Evolutionary conservation across 306 rosid species (phyloP), one percentile per base, ranked within the genome.

Genomic region (Gynostemma pentaphyllum): DNA sequence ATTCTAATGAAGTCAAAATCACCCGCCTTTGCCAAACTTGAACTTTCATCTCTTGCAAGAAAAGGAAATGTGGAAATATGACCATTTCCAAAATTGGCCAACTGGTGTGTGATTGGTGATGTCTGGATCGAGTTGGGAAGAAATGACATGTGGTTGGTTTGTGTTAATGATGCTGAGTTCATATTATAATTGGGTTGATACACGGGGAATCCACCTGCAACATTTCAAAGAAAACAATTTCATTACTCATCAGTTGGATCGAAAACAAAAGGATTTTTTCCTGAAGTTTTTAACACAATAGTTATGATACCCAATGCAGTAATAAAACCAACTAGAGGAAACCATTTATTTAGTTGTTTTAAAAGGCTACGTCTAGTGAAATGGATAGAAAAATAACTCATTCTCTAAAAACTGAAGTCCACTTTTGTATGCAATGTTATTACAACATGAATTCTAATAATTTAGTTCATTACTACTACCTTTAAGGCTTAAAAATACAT

Each of bases 181-280:
- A 78, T 61, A 66, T 78, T 80, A 54, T 78, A 77, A 69, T 39
- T 52, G 21, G 64, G 75, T 67, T 37, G 75, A 52, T 49, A 57
- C 42, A 75, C 59, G 66, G 64, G 67, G 48, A 72, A 47, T 46
- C 74, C 79, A 87, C 85, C 97, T 87, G 90, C 42, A 76, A 26
- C 27, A 10, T 61, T 61, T 5, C 66, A 28, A 8, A 71, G 53
- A 66, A 68, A 71, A 70, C 30, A 68, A 74, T 68, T 64, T 39
- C 55, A 69, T 59, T 39, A 60, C 56, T 75, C 48, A 29, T 63
- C 56, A 64, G 47, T 71, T 37, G 42, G 66, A 30, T 4, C 5
- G 18, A 22, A 62, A 51, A 19, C 6, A 39, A 26, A 22, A 29
- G 39, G 24, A 53, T 51, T 74, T 51, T 50, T 48, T 52, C 23